A percentile compares a stretch with the other conserved stretches of the same genome.
Evolutionary conservation across 345 rosid species (phyloP).

Genomic region (Heritiera fomes): DNA sequence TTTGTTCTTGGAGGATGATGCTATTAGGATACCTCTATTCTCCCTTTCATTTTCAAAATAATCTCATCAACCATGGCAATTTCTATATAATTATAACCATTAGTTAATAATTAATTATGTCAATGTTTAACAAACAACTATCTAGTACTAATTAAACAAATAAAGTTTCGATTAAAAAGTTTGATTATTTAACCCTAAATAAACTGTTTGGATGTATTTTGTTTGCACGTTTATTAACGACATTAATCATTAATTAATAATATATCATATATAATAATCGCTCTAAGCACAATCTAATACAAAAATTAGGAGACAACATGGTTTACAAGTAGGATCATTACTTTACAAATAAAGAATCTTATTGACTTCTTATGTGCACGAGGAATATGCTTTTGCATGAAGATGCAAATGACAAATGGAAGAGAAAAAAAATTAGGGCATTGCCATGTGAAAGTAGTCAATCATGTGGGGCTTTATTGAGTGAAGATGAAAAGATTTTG

Average conservation of each 20-base stretch:
- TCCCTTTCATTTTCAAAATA: constrained; percentile 27
- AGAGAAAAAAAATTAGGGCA: background rate
- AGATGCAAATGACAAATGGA: constrained; percentile 21
- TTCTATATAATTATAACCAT: background rate
- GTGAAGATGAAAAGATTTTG: constrained; percentile 26
- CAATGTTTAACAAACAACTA: constrained; percentile 16
- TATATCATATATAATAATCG: background rate
- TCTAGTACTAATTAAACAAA: constrained; percentile 17
- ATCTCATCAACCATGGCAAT: constrained; percentile 23
- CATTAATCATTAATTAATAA: constrained; percentile 19
- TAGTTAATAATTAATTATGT: background rate
- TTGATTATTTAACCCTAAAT: constrained; percentile 19
- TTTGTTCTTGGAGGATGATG: background rate
- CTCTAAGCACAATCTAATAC: background rate
- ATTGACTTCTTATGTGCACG: constrained; percentile 38
- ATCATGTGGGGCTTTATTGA: constrained; percentile 31
- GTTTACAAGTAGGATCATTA: constrained; percentile 25
- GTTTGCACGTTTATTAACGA: constrained; percentile 34
- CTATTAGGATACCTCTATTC: background rate
- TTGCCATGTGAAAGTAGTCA: constrained; percentile 27
- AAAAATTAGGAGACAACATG: constrained; percentile 28
- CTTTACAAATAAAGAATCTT: constrained; percentile 42
- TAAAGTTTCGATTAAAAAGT: background rate
- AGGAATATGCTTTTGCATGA: constrained; percentile 6
- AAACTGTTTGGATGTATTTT: constrained; percentile 27